Base-by-base conservation (phyloP, 1,139 yeast species). In the Geotrichum restrictum region DNA sequence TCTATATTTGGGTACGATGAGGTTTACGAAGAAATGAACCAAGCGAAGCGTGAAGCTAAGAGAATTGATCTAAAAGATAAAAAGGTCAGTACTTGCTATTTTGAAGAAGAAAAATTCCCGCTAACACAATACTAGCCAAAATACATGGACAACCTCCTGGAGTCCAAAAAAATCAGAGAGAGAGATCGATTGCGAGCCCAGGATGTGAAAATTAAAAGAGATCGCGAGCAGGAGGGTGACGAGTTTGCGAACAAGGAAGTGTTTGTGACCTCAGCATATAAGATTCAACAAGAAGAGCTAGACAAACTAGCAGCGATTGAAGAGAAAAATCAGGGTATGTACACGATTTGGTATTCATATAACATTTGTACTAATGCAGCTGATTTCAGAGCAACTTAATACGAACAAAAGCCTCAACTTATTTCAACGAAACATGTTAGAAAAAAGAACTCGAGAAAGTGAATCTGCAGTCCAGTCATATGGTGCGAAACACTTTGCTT, bases 181-280 rank as follows among this genome's bases (percentile, higher is more conserved):
- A 58, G 66, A 38, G 80, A 77, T 57, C 65, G 69, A 36, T 53
- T 69, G 24, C 60, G 68, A 7, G 69, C 76, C 1, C 62, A 63
- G 40, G 68, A 64, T 36, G 57, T 58, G 8, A 59, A 58, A 24
- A 32, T 64, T 33, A 55, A 55, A 45, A 53, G 68, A 21, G 67
- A 63, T 22, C 59, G 69, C 11, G 69, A 62, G 45, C 58, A 59
- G 1, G 69, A 66, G 49, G 68, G 75, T 1, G 75, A 74, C 37
- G 66, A 67, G 48, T 70, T 61, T 51, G 68, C 66, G 6, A 75
- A 66, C 27, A 74, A 71, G 56, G 79, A 76, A 48, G 69, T 62
- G 45, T 76, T 76, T 62, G 74, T 75, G 3, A 74, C 80, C 0
- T 56, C 69, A 1, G 73, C 75, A 0, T 78, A 77, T 56, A 68